A percentile compares a stretch with the other conserved stretches of the same genome.
phyloP scores from a whole-genome alignment of 2,329 filamentous ascomycete species.

The Diplocarpon mali region DNA sequence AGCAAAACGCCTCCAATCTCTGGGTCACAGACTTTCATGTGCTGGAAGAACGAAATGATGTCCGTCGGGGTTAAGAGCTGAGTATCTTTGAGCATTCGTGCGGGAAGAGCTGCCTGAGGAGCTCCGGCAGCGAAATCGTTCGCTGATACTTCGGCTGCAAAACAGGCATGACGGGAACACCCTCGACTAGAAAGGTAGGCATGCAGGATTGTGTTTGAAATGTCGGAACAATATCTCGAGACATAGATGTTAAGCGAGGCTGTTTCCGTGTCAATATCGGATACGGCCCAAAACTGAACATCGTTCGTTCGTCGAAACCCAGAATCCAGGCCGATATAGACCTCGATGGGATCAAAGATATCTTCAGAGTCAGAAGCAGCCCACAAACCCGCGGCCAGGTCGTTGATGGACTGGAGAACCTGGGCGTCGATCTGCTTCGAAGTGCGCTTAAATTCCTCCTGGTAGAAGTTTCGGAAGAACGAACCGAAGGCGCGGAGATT shows the following conservation, averaged over 20 bases:
- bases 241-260: constrained; percentile 2
- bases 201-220: constrained; percentile 1
- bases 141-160: not conserved
- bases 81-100: constrained; percentile 1
- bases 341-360: constrained; percentile 2
- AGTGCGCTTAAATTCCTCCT: not conserved
- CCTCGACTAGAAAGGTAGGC: constrained; percentile 1
- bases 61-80: constrained; percentile 1
- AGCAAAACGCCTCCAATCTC: constrained; percentile 1
- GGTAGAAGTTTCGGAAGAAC: not conserved
- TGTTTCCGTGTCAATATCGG: constrained; percentile 1
- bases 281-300: constrained; percentile 3
- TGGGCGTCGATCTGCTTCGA: not conserved
- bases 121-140: not conserved
- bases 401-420: constrained; percentile 1
- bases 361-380: constrained; percentile 2
- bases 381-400: constrained; percentile 1
- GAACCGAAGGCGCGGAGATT: not conserved
- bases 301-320: constrained; percentile 1
- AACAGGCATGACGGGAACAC: constrained; percentile 2
- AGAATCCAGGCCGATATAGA: constrained; percentile 3
- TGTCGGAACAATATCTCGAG: constrained; percentile 1
- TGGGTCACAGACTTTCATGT: not conserved
- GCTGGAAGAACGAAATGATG: constrained; percentile 3
- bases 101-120: not conserved